These are phyloP conservation scores for Ophiocordyceps sinensis DNA, from an alignment of 2,329 filamentous ascomycete species.

Conservation along the genomic window DNA sequence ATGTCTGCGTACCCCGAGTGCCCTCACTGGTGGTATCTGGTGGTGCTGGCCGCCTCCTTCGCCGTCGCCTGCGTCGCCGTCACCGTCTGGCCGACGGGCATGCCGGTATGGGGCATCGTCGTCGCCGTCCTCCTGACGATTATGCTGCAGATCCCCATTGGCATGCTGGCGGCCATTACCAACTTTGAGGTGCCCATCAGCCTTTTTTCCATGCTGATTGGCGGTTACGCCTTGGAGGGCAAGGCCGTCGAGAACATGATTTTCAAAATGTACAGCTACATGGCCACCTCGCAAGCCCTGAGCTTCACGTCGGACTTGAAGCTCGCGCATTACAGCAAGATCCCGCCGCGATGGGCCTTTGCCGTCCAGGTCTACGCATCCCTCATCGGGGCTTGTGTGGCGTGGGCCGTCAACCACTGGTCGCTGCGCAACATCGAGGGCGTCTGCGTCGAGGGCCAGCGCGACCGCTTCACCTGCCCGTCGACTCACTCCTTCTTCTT, in stretches of 20 bases:
- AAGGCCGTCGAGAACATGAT: slow-evolving; percentile 54
- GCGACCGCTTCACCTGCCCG: slow-evolving; percentile 36
- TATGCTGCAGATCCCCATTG: slow-evolving; percentile 37
- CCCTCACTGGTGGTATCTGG: slow-evolving; percentile 40
- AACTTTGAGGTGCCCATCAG: slow-evolving; percentile 45
- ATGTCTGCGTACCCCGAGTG: slow-evolving; percentile 22
- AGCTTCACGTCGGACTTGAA: slow-evolving; percentile 47
- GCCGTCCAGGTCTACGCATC: slow-evolving; percentile 38
- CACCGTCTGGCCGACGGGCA: slow-evolving; percentile 32
- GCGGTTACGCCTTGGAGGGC: slow-evolving; percentile 53
- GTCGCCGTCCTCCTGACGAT: slow-evolving; percentile 35
- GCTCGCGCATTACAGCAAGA: slow-evolving; percentile 48
- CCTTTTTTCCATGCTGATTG: slow-evolving; percentile 51
- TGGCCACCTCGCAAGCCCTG: slow-evolving; percentile 45
- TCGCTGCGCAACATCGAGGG: slow-evolving; percentile 38
- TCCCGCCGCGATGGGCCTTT: slow-evolving; percentile 39
- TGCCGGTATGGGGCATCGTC: slow-evolving; percentile 35
- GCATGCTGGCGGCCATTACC: slow-evolving; percentile 40
- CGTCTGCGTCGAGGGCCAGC: slow-evolving; percentile 36
- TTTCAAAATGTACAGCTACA: slow-evolving; percentile 54
- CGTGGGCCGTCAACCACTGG: slow-evolving; percentile 47
- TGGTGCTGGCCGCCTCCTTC: slow-evolving; percentile 32
- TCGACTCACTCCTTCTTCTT: slow-evolving; percentile 40
- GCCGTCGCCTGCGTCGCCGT: slow-evolving; percentile 20
- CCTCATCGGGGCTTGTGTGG: slow-evolving; percentile 36